Evolutionary conservation across 2,329 filamentous ascomycete species (phyloP), one percentile per base, ranked within the genome.

Genomic region (Boeremia lycopersici): DNA sequence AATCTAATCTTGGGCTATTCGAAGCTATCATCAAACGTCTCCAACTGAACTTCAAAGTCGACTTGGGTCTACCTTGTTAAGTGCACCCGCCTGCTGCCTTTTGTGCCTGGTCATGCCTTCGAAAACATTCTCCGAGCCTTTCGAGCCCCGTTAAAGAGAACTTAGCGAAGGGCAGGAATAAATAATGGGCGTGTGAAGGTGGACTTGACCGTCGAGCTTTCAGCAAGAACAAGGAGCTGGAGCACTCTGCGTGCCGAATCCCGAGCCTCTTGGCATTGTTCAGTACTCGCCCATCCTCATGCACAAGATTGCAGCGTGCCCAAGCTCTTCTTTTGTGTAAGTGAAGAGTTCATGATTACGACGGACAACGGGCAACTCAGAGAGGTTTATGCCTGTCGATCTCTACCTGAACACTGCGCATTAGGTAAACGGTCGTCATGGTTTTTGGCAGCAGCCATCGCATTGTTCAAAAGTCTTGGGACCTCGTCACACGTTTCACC

Each of bases 401-500:
- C 43, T 36, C 12, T 23, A 23, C 19, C 19, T 19, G 31, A 15
- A 28, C 31, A 17, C 12, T 36, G 36, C 43, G 25, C 49, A 23
- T 23, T 5, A 23, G 3, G 19, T 23, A 23, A 23, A 2, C 25
- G 30, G 31, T 49, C 41, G 17, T 25, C 28, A 11, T 23, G 26
- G 7, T 23, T 23, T 4, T 41, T 30, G 23, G 28, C 28, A 34
- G 36, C 5, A 28, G 31, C 13, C 33, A 34, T 39, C 6, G 40
- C 44, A 45, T 46, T 34, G 17, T 35, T 26, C 26, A 29, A 50
- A 38, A 42, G 41, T 50, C 52, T 47, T 50, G 47, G 46, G 29
- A 42, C 28, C 31, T 23, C 30, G 31, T 42, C 36, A 47, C 26
- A 35, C 35, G 52, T 55, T 55, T 55, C 52, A 50, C 34, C 30